phyloP scores from a whole-genome alignment of 768 basidiomycete genomes.

The Suillus hirtellus region DNA sequence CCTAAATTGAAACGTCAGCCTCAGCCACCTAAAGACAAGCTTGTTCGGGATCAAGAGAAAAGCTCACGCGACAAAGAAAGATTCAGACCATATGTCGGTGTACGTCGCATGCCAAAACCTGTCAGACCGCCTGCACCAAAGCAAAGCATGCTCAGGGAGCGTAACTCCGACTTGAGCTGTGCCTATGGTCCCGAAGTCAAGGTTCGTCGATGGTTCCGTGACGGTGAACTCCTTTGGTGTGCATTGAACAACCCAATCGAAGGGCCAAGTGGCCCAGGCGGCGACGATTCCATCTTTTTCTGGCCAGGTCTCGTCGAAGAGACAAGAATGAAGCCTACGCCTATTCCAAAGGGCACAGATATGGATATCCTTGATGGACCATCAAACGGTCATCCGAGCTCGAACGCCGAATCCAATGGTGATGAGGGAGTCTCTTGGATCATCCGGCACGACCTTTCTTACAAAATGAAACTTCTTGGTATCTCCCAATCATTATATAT shows the following conservation, averaged over 20 bases:
- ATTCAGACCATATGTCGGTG: slow-evolving; percentile 40
- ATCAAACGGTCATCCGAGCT: slow-evolving; percentile 13
- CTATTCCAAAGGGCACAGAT: slow-evolving; percentile 32
- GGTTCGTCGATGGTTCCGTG: slow-evolving; percentile 61
- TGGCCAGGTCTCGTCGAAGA: slow-evolving; percentile 78
- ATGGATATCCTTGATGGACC: slow-evolving; percentile 8
- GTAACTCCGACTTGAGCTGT: slow-evolving; percentile 64
- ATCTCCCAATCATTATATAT: slow-evolving; percentile 49
- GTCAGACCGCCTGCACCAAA: slow-evolving; percentile 40
- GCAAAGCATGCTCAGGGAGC: slow-evolving; percentile 57
- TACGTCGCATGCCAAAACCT: slow-evolving; percentile 40
- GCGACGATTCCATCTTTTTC: slow-evolving; percentile 52
- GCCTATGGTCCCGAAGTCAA: slow-evolving; percentile 47
- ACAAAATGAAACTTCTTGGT: slow-evolving; percentile 69
- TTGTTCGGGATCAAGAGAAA: slow-evolving; percentile 13
- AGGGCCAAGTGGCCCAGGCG: slow-evolving; percentile 30
- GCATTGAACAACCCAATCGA: slow-evolving; percentile 52
- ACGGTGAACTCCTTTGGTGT: slow-evolving; percentile 74
- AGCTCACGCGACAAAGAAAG: slow-evolving; percentile 18
- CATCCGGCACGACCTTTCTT: slow-evolving; percentile 58
- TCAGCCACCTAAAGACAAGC: slow-evolving; percentile 2
- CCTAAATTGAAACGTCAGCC: slow-evolving; percentile 18
- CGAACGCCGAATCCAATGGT: slow-evolving; percentile 17
- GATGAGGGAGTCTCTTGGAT: slow-evolving; percentile 49
- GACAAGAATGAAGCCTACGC: slow-evolving; percentile 46